Conservation (phyloP, 176 grass and related monocot species). For the Rhipidocladum racemiflorum region DNA sequence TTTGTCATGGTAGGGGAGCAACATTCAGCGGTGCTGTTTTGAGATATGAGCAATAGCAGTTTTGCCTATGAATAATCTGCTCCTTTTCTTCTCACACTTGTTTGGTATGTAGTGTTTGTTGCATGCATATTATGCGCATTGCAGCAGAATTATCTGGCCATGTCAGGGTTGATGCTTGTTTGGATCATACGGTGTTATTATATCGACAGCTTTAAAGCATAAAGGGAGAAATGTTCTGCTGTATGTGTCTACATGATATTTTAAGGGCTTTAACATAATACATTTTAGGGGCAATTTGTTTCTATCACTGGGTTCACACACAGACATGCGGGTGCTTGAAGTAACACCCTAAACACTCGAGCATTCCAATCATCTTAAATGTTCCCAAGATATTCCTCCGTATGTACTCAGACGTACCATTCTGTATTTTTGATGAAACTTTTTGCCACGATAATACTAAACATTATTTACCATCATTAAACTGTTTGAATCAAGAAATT, state of each 20-base stretch:
- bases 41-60: neutral
- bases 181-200: neutral
- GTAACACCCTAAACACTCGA: neutral
- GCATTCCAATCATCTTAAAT: neutral
- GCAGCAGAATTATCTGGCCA: neutral
- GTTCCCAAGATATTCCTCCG: neutral
- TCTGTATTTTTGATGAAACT: neutral
- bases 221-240: neutral
- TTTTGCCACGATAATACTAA: neutral
- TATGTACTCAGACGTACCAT: conserved; percentile 4
- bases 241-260: neutral
- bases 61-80: neutral
- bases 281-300: neutral
- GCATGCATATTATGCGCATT: neutral
- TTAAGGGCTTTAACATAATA: neutral
- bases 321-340: neutral
- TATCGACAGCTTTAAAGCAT: neutral
- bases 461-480: neutral
- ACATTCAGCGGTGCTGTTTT: neutral
- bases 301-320: neutral
- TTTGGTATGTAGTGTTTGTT: conserved; percentile 4
- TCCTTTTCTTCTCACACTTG: neutral
- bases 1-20: conserved; percentile 9
- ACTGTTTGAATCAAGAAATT: neutral
- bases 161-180: conserved; percentile 19